Evolutionary conservation across 768 basidiomycete species (phyloP).

Genomic region (Suillus spraguei): DNA sequence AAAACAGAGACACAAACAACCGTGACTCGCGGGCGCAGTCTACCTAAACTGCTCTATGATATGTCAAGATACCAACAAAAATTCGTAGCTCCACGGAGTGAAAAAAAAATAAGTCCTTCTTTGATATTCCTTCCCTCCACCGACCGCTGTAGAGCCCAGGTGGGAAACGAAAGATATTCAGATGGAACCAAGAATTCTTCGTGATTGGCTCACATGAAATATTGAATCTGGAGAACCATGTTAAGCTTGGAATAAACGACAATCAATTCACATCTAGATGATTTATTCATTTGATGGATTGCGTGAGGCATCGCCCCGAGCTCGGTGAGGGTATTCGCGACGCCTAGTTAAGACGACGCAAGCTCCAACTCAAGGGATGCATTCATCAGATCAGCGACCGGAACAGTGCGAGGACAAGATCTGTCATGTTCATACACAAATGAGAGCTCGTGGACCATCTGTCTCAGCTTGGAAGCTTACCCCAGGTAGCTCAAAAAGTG

Average conservation of each 20-base stretch:
- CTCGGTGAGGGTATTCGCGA: background rate
- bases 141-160: background rate
- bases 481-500: background rate
- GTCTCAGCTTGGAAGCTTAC: conserved; percentile 8
- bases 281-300: conserved; percentile 3
- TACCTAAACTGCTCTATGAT: conserved; percentile 5
- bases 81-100: background rate
- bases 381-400: conserved; percentile 3
- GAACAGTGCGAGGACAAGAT: conserved; percentile 4
- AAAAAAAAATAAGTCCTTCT: background rate
- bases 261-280: conserved; percentile 1
- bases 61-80: background rate
- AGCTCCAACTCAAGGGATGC: background rate
- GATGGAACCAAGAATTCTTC: background rate
- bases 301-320: background rate
- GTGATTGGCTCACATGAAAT: conserved; percentile 8
- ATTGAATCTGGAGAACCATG: background rate
- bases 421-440: conserved; percentile 2
- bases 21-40: background rate
- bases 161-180: background rate
- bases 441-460: conserved; percentile 4
- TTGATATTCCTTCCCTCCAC: background rate
- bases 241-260: background rate
- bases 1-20: conserved; percentile 3
- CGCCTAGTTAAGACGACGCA: background rate